A percentile compares a stretch with the other conserved stretches of the same genome.
Conservation (phyloP, 2,329 filamentous ascomycete genomes). For the Aspergillus amoenus region DNA sequence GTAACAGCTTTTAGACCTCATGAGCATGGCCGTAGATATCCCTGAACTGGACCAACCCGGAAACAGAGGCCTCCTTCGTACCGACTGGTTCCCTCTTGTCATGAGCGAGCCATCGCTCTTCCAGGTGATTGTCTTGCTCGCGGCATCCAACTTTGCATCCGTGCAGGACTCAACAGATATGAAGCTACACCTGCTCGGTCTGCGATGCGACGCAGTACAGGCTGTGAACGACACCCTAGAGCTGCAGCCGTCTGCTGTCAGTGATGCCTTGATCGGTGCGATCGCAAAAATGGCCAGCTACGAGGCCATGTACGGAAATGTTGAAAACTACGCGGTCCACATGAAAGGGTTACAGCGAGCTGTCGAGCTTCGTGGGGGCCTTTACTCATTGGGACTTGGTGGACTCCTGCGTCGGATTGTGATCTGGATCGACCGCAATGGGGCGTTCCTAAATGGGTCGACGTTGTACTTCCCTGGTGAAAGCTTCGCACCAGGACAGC, state of each 20-base stretch:
- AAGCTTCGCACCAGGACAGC: conserved; percentile 26
- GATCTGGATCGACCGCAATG: conserved; percentile 51
- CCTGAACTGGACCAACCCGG: conserved; percentile 41
- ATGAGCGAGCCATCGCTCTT: conserved; percentile 42
- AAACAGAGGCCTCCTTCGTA: conserved; percentile 36
- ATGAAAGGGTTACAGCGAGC: conserved; percentile 49
- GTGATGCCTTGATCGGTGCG: conserved; percentile 48
- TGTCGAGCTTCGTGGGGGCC: conserved; percentile 47
- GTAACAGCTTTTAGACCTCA: conserved; percentile 27
- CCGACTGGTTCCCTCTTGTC: conserved; percentile 44
- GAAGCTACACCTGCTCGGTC: conserved; percentile 37
- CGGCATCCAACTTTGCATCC: conserved; percentile 43
- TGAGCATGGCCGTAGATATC: conserved; percentile 43
- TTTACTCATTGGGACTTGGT: conserved; percentile 44
- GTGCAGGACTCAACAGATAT: conserved; percentile 19
- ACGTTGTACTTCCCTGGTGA: conserved; percentile 33
- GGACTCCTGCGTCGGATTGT: conserved; percentile 50
- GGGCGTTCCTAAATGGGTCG: conserved; percentile 37
- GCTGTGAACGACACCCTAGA: conserved; percentile 44
- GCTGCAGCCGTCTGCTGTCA: conserved; percentile 28
- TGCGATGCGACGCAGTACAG: conserved; percentile 47
- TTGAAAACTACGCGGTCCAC: conserved; percentile 46
- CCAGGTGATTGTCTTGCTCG: conserved; percentile 43
- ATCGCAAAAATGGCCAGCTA: conserved; percentile 55
- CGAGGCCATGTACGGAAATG: conserved; percentile 52